These are phyloP conservation scores for Allantophomopsis cytisporea DNA, from an alignment of 2,329 filamentous ascomycete species.

Conservation along the genomic window DNA sequence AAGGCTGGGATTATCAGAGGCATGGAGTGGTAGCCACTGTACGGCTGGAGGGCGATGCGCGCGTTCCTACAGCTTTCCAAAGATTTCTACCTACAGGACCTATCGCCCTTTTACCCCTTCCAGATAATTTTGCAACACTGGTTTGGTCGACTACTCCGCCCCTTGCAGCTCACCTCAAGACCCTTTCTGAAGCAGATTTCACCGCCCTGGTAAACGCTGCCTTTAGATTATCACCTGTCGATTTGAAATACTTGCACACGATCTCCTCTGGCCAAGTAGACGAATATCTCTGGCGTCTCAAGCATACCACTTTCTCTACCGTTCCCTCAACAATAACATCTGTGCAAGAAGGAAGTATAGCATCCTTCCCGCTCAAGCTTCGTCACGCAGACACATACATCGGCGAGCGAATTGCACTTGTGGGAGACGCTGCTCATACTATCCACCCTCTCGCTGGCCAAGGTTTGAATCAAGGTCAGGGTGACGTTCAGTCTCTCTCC, in stretches of 20 bases:
- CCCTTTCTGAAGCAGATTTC: constrained; percentile 59
- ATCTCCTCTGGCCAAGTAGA: constrained; percentile 43
- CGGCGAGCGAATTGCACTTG: constrained; percentile 75
- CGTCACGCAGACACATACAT: constrained; percentile 92
- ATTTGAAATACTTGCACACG: constrained; percentile 73
- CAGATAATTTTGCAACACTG: constrained; percentile 68
- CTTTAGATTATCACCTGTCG: constrained; percentile 67
- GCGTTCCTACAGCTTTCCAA: constrained; percentile 74
- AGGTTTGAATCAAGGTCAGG: constrained; percentile 86
- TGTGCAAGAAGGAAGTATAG: constrained; percentile 68
- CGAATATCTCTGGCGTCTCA: constrained; percentile 74
- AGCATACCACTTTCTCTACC: constrained; percentile 47
- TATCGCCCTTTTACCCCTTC: constrained; percentile 80
- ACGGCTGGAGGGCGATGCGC: constrained; percentile 47
- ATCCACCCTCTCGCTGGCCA: constrained; percentile 91
- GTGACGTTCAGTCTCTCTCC: constrained; percentile 70
- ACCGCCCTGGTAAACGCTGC: constrained; percentile 84
- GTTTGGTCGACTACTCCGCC: constrained; percentile 90
- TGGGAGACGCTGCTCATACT: constrained; percentile 91
- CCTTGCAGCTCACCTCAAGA: constrained; percentile 68
- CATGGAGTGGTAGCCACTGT: constrained; percentile 89
- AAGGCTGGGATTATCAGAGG: constrained; percentile 86
- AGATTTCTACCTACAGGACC: constrained; percentile 88
- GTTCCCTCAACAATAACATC: constrained; percentile 53
- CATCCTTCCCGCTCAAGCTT: constrained; percentile 83